Base-by-base conservation (phyloP, 106 monocot genomes). In the Dendrobium chrysotoxum region DNA sequence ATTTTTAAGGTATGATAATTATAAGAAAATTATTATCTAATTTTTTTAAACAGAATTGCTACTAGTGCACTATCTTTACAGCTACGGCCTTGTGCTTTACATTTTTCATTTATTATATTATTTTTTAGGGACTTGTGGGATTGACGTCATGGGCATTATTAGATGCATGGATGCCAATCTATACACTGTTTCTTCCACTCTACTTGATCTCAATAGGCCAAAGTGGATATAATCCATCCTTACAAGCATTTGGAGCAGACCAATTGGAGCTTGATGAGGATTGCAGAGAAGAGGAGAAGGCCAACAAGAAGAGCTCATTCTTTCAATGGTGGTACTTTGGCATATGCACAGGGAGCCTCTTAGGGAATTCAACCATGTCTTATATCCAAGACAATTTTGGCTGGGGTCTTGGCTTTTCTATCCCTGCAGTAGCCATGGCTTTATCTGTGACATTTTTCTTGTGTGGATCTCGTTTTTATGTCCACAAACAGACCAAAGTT, bases 281-380 rank as follows among this genome's bases (percentile, higher is more conserved):
- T n/a, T 44, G 75, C 66, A 79, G 61, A 42, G 87, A 80, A 45
- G 89, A 86, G 39, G 75, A 87, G 6, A 78, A 28, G 31, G 13
- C 18, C 7, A 84, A 82, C 50, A 84, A 80, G 77, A 97, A 94
- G 88, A 90, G 90, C 61, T 16, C 68, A 30, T 98, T 95, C 83
- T 98, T 98, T 83, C 91, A 95, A 71, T 98, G 98, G 92, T 98
- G 98, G 98, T 98, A 98, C 85, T 92, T 98, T 20, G 98, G 98
- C 31, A 87, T 98, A 5, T 95, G 95, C 83, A 88, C 84, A 28
- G 98, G 98, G 9, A 95, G 94, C 77, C 86, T 95, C 38, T 73
- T 95, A 74, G 98, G 98, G 5, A 95, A 92, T 70, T 88, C 91
- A 3, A 64, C 88, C 81, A 95, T 95, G 91, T 87, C 98, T 5